Base-by-base conservation (phyloP, 495 filamentous ascomycete genomes). In the Bacidia rubella region DNA sequence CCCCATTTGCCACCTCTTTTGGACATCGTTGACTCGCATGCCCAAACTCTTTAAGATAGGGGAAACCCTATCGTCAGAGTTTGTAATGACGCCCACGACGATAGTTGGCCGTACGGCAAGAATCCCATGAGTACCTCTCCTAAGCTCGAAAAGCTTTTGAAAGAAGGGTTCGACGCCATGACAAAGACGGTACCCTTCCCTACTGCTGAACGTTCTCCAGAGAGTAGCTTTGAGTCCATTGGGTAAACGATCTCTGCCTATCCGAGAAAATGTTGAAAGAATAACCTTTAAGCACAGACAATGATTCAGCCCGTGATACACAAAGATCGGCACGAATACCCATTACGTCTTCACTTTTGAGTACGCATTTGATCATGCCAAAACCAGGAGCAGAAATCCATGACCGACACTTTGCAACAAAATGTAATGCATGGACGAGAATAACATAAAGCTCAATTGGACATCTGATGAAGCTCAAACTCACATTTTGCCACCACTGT, bases 11-110 rank as follows among this genome's bases (percentile, higher is more conserved):
- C 19, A 17, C 19, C 7, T 20, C 19, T 20, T 5, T 44, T 20
- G 41, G 17, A 20, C 41, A 44, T 5, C 17, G 17, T 44, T 44
- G 41, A 87, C 75, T 5, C 55, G 59, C 20, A 90, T 52, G 0
- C 82, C 82, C 15, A 90, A 60, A 7, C 76, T 77, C 17, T 70
- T 64, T 11, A 90, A 61, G 10, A 90, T 73, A 11, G 62, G 61
- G 7, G 75, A 71, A 0, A 88, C 76, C 0, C 86, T 74, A 58
- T 83, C 78, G 60, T 92, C 86, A 1, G 85, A 88, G 62, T 90
- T 92, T 20, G 83, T 84, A 46, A 90, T 68, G 15, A 89, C 69
- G 3, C 86, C 86, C 0, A 85, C 59, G 9, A 81, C 57, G 1
- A 82, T 57, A 19, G 60, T 10, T 17, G n/a, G 35, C 53, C 26